These are phyloP conservation scores for Anisodus tanguticus DNA, from an alignment of 257 asterid species.

Conservation along the genomic window DNA sequence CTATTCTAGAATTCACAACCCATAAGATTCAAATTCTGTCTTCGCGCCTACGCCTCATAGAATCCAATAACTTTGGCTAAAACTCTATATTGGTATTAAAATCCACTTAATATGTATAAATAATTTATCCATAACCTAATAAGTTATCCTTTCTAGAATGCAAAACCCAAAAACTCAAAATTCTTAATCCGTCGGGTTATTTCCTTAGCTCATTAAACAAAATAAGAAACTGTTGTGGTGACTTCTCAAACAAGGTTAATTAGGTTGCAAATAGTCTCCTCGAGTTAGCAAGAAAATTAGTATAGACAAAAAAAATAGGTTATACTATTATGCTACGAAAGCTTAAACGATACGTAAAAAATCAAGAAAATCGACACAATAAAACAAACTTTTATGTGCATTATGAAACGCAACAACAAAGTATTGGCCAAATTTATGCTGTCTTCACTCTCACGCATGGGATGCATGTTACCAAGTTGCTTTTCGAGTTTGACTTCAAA, in stretches of 20 bases:
- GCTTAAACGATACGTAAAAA: neutral
- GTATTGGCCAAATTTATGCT: neutral
- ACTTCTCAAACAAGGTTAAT: neutral
- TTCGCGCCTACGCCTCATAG: too few species aligned
- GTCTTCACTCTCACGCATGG: neutral
- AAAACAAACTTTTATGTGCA: neutral
- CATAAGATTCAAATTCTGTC: too few species aligned
- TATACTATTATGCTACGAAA: conserved; percentile 9
- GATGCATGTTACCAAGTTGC: neutral
- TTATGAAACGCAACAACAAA: neutral
- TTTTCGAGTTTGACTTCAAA: neutral
- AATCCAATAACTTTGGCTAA: neutral
- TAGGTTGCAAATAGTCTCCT: neutral
- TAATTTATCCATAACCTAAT: neutral
- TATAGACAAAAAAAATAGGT: neutral
- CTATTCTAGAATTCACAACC: too few species aligned
- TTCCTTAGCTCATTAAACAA: neutral
- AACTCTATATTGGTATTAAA: neutral
- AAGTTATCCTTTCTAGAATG: neutral
- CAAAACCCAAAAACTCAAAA: too few species aligned
- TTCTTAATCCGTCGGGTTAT: too few species aligned
- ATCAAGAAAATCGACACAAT: neutral
- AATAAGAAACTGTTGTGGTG: too few species aligned
- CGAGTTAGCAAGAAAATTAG: neutral
- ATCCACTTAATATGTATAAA: neutral